Conservation (phyloP, 1,284 basidiomycete species). For the Sanguinoderma infundibulare region DNA sequence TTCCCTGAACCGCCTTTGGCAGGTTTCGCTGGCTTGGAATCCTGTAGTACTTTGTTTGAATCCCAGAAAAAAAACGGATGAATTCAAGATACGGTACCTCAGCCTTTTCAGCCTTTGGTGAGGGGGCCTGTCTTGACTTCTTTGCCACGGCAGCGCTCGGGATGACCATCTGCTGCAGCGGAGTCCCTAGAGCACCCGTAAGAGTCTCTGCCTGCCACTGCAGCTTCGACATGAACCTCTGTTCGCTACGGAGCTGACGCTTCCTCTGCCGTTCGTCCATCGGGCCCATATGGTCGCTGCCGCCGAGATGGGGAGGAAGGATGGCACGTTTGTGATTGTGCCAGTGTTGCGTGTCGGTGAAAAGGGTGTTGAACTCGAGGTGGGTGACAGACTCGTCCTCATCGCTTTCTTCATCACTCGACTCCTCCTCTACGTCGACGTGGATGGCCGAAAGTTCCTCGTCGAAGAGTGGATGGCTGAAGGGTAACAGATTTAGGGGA, state of each 20-base stretch:
- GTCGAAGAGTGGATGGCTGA: constrained; percentile 55
- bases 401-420: constrained; percentile 29
- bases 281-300: constrained; percentile 38
- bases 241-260: constrained; percentile 47
- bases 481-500: constrained; percentile 48
- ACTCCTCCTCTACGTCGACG: constrained; percentile 30
- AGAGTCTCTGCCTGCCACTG: constrained; percentile 65
- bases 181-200: constrained; percentile 61
- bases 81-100: not conserved
- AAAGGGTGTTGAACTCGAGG: constrained; percentile 48
- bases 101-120: not conserved
- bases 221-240: constrained; percentile 58
- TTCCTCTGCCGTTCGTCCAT: constrained; percentile 40
- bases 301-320: constrained; percentile 60
- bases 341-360: constrained; percentile 63
- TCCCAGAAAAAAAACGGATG: not conserved
- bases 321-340: constrained; percentile 53
- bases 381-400: constrained; percentile 29
- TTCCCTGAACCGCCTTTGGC: constrained; percentile 14
- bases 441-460: constrained; percentile 45
- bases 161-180: constrained; percentile 58
- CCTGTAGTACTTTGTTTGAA: not conserved
- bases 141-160: constrained; percentile 36
- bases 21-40: constrained; percentile 23
- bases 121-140: constrained; percentile 9